phyloP scores from a whole-genome alignment of 768 basidiomycete genomes.

The Cystofilobasidium bisporidii region DNA sequence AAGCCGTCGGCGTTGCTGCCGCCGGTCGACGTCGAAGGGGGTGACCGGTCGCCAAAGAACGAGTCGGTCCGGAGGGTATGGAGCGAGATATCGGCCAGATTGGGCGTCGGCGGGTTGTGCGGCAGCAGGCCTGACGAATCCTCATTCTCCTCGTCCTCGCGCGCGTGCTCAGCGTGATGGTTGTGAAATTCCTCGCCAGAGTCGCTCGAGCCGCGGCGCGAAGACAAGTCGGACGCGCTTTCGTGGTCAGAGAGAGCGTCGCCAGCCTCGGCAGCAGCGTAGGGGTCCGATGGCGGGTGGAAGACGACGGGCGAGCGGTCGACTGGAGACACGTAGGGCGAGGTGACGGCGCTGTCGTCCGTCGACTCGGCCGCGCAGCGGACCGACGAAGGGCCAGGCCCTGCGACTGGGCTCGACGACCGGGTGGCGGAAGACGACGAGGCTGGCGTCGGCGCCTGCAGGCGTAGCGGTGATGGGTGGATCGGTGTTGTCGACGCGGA shows the following conservation, averaged over 20 bases:
- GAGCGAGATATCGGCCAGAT: slow-evolving; percentile 43
- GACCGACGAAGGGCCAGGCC: background rate
- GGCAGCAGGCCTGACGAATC: slow-evolving; percentile 23
- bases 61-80: slow-evolving; percentile 37
- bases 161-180: slow-evolving; percentile 8
- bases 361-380: background rate
- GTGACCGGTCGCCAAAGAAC: slow-evolving; percentile 35
- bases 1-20: background rate
- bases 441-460: background rate
- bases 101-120: slow-evolving; percentile 45
- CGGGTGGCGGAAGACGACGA: background rate
- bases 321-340: slow-evolving; percentile 25
- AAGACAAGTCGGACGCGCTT: slow-evolving; percentile 4
- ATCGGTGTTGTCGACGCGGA: slow-evolving; percentile 35
- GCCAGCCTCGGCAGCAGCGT: background rate
- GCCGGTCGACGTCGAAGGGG: background rate
- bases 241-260: slow-evolving; percentile 24
- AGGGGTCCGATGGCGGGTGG: slow-evolving; percentile 9
- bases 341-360: background rate
- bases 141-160: no score
- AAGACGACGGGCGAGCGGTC: slow-evolving; percentile 7
- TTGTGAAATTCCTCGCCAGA: slow-evolving; percentile 26
- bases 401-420: slow-evolving; percentile 3
- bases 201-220: background rate
- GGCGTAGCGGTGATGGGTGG: slow-evolving; percentile 59